Percentiles rank a stretch among this genome's conserved stretches.
Conservation (phyloP, 31 red algal genomes). For the Endocladia muricata region DNA sequence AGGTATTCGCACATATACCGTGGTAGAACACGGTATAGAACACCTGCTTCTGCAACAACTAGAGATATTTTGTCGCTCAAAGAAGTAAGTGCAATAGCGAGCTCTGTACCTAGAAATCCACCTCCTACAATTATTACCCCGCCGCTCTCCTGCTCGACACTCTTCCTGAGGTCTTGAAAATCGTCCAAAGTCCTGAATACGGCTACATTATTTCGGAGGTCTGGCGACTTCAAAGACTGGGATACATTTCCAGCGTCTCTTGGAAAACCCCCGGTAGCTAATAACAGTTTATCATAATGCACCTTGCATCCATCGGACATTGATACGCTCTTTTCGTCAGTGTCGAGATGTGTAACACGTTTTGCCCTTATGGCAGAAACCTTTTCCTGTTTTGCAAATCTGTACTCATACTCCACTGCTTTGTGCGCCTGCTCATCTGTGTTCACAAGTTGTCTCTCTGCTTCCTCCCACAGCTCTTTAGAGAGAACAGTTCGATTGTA, state of each 20-base stretch:
- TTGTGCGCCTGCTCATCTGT: not conserved
- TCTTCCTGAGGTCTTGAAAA: conserved; percentile 16
- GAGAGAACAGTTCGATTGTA: conserved; percentile 86
- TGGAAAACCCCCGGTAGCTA: conserved; percentile 65
- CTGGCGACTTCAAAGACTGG: not conserved
- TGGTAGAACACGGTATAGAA: conserved; percentile 68
- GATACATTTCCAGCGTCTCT: conserved; percentile 13
- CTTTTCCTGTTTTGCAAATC: not conserved
- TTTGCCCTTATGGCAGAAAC: conserved; percentile 31
- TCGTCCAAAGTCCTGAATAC: conserved; percentile 58
- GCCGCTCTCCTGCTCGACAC: not conserved
- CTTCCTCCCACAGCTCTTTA: conserved; percentile 71
- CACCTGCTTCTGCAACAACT: conserved; percentile 62
- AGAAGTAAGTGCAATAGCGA: conserved; percentile 60
- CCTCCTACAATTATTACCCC: conserved; percentile 64
- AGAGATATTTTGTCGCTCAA: conserved; percentile 56
- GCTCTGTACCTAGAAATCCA: conserved; percentile 79
- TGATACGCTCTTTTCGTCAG: conserved; percentile 48
- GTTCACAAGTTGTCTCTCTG: conserved; percentile 1
- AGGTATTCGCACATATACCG: conserved; percentile 74
- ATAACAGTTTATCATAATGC: conserved; percentile 71
- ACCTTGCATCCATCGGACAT: conserved; percentile 28
- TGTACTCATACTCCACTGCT: conserved; percentile 58
- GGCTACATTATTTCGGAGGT: conserved; percentile 26
- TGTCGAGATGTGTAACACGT: conserved; percentile 24